Evolutionary conservation across 208 protist species (phyloP), one percentile per base, ranked within the genome.

Genomic region (Trypanosoma caninum): DNA sequence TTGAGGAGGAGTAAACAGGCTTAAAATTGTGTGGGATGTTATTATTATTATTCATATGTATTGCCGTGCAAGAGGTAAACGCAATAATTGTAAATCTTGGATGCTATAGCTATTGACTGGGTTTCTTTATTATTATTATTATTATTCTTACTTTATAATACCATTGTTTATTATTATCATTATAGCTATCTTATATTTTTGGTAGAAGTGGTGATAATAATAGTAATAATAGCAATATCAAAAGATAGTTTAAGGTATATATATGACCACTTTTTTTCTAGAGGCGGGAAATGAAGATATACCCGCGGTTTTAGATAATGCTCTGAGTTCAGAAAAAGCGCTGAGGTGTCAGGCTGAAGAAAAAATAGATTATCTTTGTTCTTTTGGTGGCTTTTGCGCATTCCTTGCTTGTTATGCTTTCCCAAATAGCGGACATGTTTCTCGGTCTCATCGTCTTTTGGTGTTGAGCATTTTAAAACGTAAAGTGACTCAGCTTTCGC

Each of bases 381-480:
- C 38, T 42, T 52, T 44, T 2, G 55, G 60, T 9, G 72, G 65
- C 5, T 86, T 80, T 54, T 69, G 58, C 18, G 5, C n/a, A 11
- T 38, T 42, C 7, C 51, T 86, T 3, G 64, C 56, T 8, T 23
- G 35, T 25, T 65, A 68, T 75, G 52, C 47, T 25, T 58, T 27
- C 37, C 38, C 35, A 44, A 55, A 48, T 72, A 22, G 28, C 14
- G n/a, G 18, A 10, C 23, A 2, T 46, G 8, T 28, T 65, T 7
- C 58, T 45, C 37, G 38, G 25, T 33, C 41, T 65, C 45, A 50
- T 48, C 47, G 40, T 42, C 25, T 85, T 16, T 59, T 89, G 9
- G 69, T 64, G 7, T 65, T 85, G 27, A 72, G 71, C 31, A 71
- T 76, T 14, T 46, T 89, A 20, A 84, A 83, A 56, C 82, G 76